phyloP scores from a whole-genome alignment of 164 flowering plant genomes.

The Magnolia kwangsiensis region DNA sequence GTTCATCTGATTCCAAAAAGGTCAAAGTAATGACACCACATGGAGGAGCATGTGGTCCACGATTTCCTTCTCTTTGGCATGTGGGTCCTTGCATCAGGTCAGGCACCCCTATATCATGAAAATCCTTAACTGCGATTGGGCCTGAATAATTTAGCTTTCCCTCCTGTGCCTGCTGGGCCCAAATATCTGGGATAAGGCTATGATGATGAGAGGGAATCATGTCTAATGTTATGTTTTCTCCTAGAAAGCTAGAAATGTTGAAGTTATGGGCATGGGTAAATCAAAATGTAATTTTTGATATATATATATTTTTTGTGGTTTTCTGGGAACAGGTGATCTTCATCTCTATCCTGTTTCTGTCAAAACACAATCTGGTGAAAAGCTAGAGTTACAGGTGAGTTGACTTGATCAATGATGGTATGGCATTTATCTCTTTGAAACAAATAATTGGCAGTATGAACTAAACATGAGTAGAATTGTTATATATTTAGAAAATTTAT shows the following conservation, averaged over 20 bases:
- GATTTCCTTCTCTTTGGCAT: too few relatives aligned
- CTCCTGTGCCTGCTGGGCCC: not conserved
- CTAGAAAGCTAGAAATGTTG: not conserved
- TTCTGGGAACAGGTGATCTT: constrained; percentile 55
- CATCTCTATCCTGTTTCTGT: constrained; percentile 87
- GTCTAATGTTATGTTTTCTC: not conserved
- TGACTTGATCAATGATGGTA: constrained; percentile 1
- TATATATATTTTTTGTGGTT: not conserved
- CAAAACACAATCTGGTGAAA: constrained; percentile 79
- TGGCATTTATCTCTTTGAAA: not conserved
- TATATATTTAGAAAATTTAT: too few relatives aligned
- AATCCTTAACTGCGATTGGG: not conserved
- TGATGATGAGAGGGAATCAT: too few relatives aligned
- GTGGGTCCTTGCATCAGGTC: not conserved
- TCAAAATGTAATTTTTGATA: not conserved
- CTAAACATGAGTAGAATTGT: not conserved
- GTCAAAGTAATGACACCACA: too few relatives aligned
- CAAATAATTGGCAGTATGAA: not conserved
- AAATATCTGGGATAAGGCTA: not conserved
- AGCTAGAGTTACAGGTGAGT: constrained; percentile 87
- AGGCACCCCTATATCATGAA: not conserved
- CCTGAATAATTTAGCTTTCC: not conserved
- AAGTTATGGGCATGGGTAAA: not conserved
- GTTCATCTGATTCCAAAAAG: too few relatives aligned
- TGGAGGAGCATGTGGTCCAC: too few relatives aligned